These are phyloP conservation scores for Verticillium zaregamsianum DNA, from an alignment of 2,329 filamentous ascomycete genomes.

Conservation along the genomic window DNA sequence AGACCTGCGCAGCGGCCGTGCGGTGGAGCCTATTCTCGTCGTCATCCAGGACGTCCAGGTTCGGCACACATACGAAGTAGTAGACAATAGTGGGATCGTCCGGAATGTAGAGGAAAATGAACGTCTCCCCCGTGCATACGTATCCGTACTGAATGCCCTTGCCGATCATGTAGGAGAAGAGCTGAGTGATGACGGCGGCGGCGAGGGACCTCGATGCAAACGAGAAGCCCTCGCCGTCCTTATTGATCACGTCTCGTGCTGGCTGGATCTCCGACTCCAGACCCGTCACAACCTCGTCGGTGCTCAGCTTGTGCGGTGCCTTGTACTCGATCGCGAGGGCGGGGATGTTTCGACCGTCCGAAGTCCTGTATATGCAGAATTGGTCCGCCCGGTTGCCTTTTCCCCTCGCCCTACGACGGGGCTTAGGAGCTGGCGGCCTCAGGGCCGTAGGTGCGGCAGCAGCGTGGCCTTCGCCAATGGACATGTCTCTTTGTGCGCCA, in stretches of 20 bases:
- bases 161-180: conserved; percentile 34
- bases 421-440: conserved; percentile 7
- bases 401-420: conserved; percentile 16
- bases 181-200: conserved; percentile 31
- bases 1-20: conserved; percentile 32
- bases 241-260: conserved; percentile 26
- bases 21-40: conserved; percentile 27
- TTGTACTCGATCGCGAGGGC: conserved; percentile 32
- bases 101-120: conserved; percentile 29
- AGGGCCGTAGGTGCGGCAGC: conserved; percentile 7
- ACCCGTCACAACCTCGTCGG: conserved; percentile 25
- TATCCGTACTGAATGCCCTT: conserved; percentile 30
- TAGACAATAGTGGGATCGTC: conserved; percentile 25
- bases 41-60: conserved; percentile 26
- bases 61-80: conserved; percentile 26
- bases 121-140: conserved; percentile 26
- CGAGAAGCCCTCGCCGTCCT: conserved; percentile 21
- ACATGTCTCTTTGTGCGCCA: conserved; percentile 9
- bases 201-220: conserved; percentile 24
- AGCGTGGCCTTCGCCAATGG: conserved; percentile 10
- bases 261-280: conserved; percentile 27
- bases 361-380: conserved; percentile 14
- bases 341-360: conserved; percentile 15
- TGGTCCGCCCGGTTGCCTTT: conserved; percentile 27
- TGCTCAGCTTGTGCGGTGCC: conserved; percentile 29